Conservation (phyloP, 805 yeast species). For the Zygoascus flipseniorum region DNA sequence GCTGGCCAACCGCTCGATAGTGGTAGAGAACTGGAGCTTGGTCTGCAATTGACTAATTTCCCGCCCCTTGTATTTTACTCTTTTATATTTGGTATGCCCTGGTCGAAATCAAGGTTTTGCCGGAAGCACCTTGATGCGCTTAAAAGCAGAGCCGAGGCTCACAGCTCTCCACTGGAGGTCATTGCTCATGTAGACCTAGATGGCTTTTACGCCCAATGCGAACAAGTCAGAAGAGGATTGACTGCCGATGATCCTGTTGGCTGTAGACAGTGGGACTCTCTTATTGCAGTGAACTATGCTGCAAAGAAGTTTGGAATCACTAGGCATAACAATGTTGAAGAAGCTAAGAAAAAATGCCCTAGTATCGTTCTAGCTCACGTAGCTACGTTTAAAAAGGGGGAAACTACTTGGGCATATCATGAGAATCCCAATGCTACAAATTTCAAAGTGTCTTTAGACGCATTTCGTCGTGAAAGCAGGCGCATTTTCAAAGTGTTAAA, state of each 20-base stretch:
- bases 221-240: constrained; percentile 63
- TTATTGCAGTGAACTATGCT: constrained; percentile 77
- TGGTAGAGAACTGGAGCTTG: too few relatives aligned
- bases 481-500: constrained; percentile 63
- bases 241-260: constrained; percentile 73
- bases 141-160: constrained; percentile 31
- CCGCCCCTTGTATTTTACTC: too few relatives aligned
- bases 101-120: constrained; percentile 9
- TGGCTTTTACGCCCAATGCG: constrained; percentile 91
- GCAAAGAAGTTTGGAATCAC: constrained; percentile 78
- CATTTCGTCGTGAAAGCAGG: constrained; percentile 80
- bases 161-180: constrained; percentile 61
- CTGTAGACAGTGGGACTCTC: constrained; percentile 85
- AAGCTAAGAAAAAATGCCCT: constrained; percentile 73
- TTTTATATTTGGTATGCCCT: neutral
- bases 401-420: constrained; percentile 70
- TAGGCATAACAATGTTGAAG: constrained; percentile 62
- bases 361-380: constrained; percentile 75
- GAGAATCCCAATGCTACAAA: constrained; percentile 43
- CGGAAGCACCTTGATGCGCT: constrained; percentile 16
- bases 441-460: constrained; percentile 85
- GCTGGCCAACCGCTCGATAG: too few relatives aligned
- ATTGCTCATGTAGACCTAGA: constrained; percentile 85
- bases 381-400: constrained; percentile 86
- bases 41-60: too few relatives aligned